phyloP scores from a whole-genome alignment of 495 filamentous ascomycete genomes.

The Penicillium bialowiezense region DNA sequence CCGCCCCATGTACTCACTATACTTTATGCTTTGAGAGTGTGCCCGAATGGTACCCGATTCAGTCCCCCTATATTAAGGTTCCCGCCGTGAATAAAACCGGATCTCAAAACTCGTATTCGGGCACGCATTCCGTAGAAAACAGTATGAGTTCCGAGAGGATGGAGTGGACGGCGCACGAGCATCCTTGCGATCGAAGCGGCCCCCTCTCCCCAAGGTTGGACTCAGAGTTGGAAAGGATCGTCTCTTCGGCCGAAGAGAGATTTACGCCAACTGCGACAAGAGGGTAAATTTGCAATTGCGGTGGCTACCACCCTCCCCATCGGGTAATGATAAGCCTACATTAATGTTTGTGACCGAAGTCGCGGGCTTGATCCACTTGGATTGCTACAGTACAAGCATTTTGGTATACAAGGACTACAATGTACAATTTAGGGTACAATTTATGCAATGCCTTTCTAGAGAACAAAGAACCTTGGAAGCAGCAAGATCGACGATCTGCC shows the following conservation, averaged over 20 bases:
- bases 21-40: too few species aligned
- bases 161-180: slow-evolving; percentile 3
- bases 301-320: background rate
- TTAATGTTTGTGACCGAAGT: too few species aligned
- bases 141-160: slow-evolving; percentile 4
- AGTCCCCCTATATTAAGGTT: slow-evolving; percentile 2
- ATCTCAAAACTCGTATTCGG: slow-evolving; percentile 5
- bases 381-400: too few species aligned
- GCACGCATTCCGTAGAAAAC: slow-evolving; percentile 11
- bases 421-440: too few species aligned
- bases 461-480: too few species aligned
- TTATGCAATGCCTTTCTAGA: too few species aligned
- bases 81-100: background rate
- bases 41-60: background rate
- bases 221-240: background rate
- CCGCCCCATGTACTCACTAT: too few species aligned
- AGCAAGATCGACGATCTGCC: background rate
- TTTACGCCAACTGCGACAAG: too few species aligned
- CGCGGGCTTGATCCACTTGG: background rate
- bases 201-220: background rate
- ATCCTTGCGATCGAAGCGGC: slow-evolving; percentile 4
- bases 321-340: background rate
- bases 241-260: background rate
- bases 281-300: background rate
- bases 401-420: too few species aligned